These are phyloP conservation scores for Dactylonectria macrodidyma DNA, from an alignment of 2,329 filamentous ascomycete genomes.

Conservation along the genomic window DNA sequence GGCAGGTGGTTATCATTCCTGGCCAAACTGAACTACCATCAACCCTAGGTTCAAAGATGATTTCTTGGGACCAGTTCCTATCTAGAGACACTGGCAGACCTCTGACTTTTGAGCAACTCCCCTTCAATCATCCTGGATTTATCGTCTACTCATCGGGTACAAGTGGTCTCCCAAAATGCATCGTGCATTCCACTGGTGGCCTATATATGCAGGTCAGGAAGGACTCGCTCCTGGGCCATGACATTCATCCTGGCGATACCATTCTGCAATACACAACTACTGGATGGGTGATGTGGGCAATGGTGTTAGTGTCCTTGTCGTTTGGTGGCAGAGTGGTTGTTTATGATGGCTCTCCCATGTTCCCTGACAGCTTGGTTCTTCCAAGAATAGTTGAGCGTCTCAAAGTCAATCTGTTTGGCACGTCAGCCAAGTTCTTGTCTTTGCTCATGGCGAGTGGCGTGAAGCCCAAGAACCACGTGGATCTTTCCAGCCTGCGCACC, in stretches of 20 bases:
- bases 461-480: not conserved
- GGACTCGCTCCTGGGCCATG: not conserved
- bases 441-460: not conserved
- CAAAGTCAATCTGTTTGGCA: not conserved
- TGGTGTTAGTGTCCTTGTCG: not conserved
- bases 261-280: constrained; percentile 16
- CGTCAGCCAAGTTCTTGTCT: not conserved
- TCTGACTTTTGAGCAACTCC: not conserved
- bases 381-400: not conserved
- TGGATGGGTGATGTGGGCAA: constrained; percentile 13
- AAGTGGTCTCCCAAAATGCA: constrained; percentile 8
- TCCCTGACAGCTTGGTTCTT: not conserved
- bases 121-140: not conserved
- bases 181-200: constrained; percentile 12
- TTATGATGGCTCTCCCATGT: constrained; percentile 12
- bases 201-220: constrained; percentile 6
- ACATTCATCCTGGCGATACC: not conserved
- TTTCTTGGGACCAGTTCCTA: not conserved
- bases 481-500: not conserved
- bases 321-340: constrained; percentile 2
- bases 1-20: not conserved
- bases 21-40: not conserved
- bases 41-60: not conserved
- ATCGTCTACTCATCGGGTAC: constrained; percentile 16
- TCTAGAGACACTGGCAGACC: not conserved